These are phyloP conservation scores for Vicia sativa DNA, from an alignment of 306 rosid species.

Conservation along the genomic window DNA sequence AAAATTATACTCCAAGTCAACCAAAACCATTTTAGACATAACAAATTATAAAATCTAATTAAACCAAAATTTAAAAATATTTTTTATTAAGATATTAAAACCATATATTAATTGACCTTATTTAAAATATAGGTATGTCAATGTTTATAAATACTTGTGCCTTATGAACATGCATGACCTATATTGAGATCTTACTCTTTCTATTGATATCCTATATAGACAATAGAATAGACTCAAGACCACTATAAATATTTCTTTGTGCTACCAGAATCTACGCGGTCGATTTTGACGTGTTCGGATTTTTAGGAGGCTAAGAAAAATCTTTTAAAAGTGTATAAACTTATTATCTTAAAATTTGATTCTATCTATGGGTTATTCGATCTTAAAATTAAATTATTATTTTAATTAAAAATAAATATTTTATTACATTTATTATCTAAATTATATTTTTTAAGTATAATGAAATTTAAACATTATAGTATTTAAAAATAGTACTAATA, in stretches of 20 bases:
- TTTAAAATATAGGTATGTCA: neutral
- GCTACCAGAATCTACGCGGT: too few species aligned
- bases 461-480: too few species aligned
- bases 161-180: neutral
- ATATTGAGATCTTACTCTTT: neutral
- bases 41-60: neutral
- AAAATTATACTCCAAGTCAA: neutral
- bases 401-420: too few species aligned
- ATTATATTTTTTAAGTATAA: too few species aligned
- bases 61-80: neutral
- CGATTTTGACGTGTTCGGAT: too few species aligned
- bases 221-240: neutral
- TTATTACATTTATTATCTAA: too few species aligned
- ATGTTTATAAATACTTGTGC: neutral
- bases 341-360: too few species aligned
- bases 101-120: neutral
- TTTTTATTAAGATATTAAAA: neutral
- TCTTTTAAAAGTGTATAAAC: too few species aligned
- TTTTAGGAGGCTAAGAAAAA: too few species aligned
- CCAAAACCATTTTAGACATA: neutral
- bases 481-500: too few species aligned
- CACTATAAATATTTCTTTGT: neutral
- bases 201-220: neutral
- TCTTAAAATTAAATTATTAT: too few species aligned
- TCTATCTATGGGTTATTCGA: too few species aligned